Conservation (phyloP, 352 stramenopile genomes). For the Pythium pectinolyticum region DNA sequence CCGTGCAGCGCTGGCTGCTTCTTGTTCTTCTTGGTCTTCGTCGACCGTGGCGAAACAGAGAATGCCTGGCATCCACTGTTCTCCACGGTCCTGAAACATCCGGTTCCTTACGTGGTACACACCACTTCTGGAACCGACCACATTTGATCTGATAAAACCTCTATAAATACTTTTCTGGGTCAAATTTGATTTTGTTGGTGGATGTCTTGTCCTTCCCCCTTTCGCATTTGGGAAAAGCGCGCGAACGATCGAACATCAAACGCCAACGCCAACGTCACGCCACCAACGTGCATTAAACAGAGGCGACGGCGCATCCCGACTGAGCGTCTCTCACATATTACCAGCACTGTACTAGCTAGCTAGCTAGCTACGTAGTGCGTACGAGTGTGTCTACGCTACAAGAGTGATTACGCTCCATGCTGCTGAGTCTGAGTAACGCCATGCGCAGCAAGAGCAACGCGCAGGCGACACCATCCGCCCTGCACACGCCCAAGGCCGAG, state of each 20-base stretch:
- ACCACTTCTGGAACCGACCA: not conserved
- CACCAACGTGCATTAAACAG: not conserved
- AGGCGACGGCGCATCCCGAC: too few species aligned
- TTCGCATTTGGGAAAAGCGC: constrained; percentile 1
- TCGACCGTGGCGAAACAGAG: too few species aligned
- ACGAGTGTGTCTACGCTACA: too few species aligned
- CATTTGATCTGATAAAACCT: not conserved
- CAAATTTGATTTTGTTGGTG: not conserved
- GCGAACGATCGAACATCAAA: too few species aligned
- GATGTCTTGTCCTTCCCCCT: not conserved
- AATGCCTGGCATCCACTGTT: too few species aligned
- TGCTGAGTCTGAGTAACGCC: constrained; percentile 23
- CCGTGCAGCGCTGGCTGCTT: too few species aligned
- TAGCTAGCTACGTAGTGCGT: not conserved
- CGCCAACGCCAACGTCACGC: not conserved
- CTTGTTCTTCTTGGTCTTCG: too few species aligned
- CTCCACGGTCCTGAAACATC: too few species aligned
- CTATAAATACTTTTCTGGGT: not conserved
- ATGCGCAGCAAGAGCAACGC: constrained; percentile 24
- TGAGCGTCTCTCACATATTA: too few species aligned
- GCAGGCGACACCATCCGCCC: not conserved
- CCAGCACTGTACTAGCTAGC: not conserved
- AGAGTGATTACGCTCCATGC: constrained; percentile 10
- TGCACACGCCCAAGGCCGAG: not conserved
- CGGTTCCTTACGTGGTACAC: too few species aligned